A percentile compares a stretch with the other conserved stretches of the same genome.
These are phyloP conservation scores for Pichia sp. DNA, from an alignment of 1,139 yeast genomes.

Conservation along the genomic window DNA sequence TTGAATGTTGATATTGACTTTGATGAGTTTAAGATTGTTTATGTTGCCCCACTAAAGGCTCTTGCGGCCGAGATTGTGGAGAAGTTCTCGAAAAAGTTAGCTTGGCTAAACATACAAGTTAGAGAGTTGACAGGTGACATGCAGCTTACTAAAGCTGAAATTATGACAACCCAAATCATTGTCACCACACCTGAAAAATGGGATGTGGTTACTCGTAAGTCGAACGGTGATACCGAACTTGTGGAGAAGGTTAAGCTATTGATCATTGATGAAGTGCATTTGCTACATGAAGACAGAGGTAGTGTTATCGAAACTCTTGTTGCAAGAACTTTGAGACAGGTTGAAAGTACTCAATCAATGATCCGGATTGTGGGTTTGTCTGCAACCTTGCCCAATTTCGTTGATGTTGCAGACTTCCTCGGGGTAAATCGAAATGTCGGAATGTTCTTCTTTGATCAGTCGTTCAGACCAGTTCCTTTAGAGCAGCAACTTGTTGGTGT, in stretches of 20 bases:
- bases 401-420: constrained; percentile 92
- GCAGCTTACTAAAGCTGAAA: constrained; percentile 84
- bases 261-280: constrained; percentile 94
- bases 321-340: constrained; percentile 91
- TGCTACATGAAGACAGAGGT: constrained; percentile 96
- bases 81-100: constrained; percentile 69
- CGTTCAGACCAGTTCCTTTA: constrained; percentile 91
- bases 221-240: constrained; percentile 73
- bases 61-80: constrained; percentile 96
- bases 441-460: constrained; percentile 88
- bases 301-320: constrained; percentile 94
- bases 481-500: constrained; percentile 87
- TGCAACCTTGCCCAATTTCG: constrained; percentile 89
- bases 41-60: constrained; percentile 95
- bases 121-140: constrained; percentile 95
- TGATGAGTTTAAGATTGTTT: constrained; percentile 82
- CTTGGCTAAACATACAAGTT: constrained; percentile 81
- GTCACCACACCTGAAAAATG: constrained; percentile 98
- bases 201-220: constrained; percentile 96
- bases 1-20: constrained; percentile 59
- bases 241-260: constrained; percentile 78
- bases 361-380: constrained; percentile 94
- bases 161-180: constrained; percentile 77
- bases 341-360: constrained; percentile 89
- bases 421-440: constrained; percentile 89